phyloP scores from a whole-genome alignment of 805 yeast genomes.

The Suhomyces pyralidae region DNA sequence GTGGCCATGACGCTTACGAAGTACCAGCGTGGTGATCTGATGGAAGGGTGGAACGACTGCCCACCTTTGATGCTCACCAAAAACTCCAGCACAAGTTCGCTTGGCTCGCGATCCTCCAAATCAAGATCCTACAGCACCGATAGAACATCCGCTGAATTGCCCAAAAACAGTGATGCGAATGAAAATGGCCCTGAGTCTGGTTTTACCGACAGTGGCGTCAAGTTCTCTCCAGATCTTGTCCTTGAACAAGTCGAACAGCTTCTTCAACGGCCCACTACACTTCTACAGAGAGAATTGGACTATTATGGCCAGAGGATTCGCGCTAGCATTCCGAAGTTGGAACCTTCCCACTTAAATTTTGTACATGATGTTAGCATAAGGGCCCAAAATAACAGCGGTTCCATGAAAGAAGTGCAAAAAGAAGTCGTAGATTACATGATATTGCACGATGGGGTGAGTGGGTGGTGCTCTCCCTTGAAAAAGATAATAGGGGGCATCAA shows the following conservation, averaged over 20 bases:
- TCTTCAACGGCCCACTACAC: conserved; percentile 20
- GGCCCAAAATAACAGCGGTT: not conserved
- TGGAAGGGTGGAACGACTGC: conserved; percentile 65
- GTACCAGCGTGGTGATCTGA: conserved; percentile 36
- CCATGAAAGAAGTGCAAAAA: conserved; percentile 23
- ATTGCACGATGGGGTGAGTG: conserved; percentile 51
- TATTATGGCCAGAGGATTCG: conserved; percentile 43
- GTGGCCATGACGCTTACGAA: conserved; percentile 28
- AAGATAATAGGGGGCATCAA: conserved; percentile 33
- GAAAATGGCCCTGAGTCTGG: not conserved
- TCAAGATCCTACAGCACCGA: not conserved
- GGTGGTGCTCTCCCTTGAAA: conserved; percentile 68
- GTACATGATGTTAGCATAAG: conserved; percentile 10
- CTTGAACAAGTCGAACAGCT: conserved; percentile 12
- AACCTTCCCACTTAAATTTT: conserved; percentile 9
- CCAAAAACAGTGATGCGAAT: not conserved
- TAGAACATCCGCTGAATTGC: not conserved
- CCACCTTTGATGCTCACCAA: conserved; percentile 29
- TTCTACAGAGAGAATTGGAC: conserved; percentile 41
- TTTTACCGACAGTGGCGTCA: not conserved
- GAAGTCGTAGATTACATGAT: conserved; percentile 52
- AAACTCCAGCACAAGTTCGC: not conserved
- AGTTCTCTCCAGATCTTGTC: not conserved
- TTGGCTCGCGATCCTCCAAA: conserved; percentile 15
- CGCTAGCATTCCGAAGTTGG: not conserved